phyloP scores from a whole-genome alignment of 164 flowering plant species.

The Amborella trichopoda region DNA sequence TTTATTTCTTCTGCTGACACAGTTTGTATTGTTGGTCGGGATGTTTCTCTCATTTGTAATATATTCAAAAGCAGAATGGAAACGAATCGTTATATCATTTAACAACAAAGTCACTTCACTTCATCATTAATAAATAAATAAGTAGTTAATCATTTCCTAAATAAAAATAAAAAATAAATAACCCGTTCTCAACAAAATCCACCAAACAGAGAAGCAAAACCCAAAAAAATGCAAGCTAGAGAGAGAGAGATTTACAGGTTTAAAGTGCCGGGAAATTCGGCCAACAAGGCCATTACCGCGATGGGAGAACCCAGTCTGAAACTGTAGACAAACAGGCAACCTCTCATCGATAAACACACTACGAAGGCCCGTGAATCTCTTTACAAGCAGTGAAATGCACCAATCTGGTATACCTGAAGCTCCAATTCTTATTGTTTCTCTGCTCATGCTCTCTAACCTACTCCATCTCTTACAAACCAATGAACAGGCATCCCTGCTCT shows the following conservation, averaged over 20 bases:
- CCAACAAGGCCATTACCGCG: not conserved
- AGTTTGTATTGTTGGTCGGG: no score
- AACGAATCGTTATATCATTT: no score
- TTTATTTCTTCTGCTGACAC: no score
- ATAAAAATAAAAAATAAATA: no score
- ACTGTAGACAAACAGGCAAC: conserved; percentile 30
- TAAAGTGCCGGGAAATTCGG: not conserved
- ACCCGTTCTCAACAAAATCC: no score
- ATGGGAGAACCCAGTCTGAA: conserved; percentile 6
- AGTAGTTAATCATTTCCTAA: no score
- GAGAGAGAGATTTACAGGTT: not conserved
- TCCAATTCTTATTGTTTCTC: conserved; percentile 60
- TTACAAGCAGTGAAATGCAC: conserved; percentile 28
- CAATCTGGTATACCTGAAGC: conserved; percentile 57
- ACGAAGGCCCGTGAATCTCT: conserved; percentile 38
- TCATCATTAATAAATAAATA: no score
- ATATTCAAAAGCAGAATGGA: no score
- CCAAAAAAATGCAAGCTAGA: no score
- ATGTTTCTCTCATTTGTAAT: no score
- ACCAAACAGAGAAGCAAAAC: no score
- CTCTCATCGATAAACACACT: conserved; percentile 63
- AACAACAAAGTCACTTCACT: no score
- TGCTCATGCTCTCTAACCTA: conserved; percentile 55
- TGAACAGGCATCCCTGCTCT: conserved; percentile 63
- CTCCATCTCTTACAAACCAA: conserved; percentile 88